Conservation (phyloP, 2,329 filamentous ascomycete species). For the Pseudogymnoascus sp. region DNA sequence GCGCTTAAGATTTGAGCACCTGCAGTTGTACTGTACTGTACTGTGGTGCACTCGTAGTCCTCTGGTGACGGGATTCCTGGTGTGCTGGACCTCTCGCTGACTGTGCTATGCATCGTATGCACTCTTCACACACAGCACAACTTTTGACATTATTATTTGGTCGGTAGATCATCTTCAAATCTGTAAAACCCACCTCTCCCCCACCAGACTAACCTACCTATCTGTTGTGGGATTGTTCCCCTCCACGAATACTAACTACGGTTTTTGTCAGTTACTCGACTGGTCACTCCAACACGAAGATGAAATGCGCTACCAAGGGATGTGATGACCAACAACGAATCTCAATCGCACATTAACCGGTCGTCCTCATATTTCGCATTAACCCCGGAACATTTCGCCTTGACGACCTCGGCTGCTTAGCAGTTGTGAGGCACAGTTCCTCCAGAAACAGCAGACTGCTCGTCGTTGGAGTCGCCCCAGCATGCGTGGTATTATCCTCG, state of each 20-base stretch:
- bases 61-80: background rate
- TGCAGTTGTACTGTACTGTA: too few relatives aligned
- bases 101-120: background rate
- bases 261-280: constrained; percentile 3
- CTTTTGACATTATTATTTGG: constrained; percentile 2
- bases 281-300: background rate
- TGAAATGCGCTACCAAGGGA: constrained; percentile 4
- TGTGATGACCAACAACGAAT: constrained; percentile 9
- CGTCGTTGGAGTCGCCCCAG: background rate
- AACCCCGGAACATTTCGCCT: background rate
- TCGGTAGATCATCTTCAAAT: constrained; percentile 3
- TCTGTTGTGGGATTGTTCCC: background rate
- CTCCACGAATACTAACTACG: background rate
- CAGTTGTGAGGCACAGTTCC: background rate
- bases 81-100: background rate
- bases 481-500: background rate
- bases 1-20: constrained; percentile 1
- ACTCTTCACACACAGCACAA: background rate
- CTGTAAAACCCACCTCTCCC: background rate
- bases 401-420: background rate
- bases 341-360: constrained; percentile 8
- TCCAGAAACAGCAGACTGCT: background rate
- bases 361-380: background rate
- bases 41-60: background rate
- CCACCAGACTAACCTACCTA: background rate